phyloP scores from a whole-genome alignment of 257 asterid species.

The Solanum verrucosum region DNA sequence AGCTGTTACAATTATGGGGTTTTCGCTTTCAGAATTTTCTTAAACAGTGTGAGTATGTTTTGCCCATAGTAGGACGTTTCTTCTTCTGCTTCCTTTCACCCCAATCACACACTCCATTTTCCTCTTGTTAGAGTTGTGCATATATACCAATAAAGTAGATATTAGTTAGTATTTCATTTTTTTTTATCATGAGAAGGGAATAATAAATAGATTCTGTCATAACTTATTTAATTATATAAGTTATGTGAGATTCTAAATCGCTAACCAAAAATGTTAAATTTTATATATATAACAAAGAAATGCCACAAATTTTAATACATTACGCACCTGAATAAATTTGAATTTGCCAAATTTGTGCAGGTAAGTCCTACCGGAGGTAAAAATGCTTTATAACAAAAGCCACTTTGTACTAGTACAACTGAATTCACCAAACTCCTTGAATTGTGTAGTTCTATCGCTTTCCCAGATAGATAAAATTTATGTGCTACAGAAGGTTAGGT shows the following conservation, averaged over 20 bases:
- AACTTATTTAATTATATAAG: not conserved
- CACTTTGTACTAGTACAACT: not conserved
- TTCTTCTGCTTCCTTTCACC: conserved; percentile 9
- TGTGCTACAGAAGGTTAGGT: not conserved
- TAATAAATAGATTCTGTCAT: not conserved
- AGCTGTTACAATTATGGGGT: conserved; percentile 17
- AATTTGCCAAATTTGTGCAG: not conserved
- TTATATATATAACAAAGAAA: not conserved
- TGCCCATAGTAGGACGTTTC: conserved; percentile 11
- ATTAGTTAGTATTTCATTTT: not conserved
- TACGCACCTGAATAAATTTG: not conserved
- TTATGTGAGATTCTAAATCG: not conserved
- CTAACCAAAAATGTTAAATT: not conserved
- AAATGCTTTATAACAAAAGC: not conserved
- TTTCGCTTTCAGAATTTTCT: conserved; percentile 2
- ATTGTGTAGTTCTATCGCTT: not conserved
- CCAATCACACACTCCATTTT: not conserved
- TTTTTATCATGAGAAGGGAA: not conserved
- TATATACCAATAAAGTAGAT: no score
- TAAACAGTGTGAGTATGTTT: not conserved
- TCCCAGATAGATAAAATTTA: not conserved
- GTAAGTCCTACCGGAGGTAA: not conserved
- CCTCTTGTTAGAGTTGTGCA: not conserved
- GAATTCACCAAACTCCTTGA: not conserved
- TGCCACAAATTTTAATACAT: not conserved